phyloP scores from a whole-genome alignment of 257 asterid genomes.

The Nicotiana otophora region DNA sequence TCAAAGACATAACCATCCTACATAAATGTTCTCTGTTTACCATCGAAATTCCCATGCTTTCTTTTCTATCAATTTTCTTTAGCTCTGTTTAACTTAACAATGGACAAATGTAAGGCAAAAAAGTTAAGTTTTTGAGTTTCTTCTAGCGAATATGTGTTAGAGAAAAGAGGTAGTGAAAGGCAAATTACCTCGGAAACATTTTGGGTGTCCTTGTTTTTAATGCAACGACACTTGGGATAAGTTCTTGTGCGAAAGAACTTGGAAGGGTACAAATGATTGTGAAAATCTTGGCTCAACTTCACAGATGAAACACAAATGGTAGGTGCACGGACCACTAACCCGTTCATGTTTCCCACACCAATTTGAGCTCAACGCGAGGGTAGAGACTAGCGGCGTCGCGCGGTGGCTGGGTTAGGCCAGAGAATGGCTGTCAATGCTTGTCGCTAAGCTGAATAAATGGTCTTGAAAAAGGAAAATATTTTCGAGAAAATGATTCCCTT shows the following conservation, averaged over 20 bases:
- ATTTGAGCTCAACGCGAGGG: not conserved
- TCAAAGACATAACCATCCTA: not conserved
- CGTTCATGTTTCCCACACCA: constrained; percentile 3
- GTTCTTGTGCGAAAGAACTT: constrained; percentile 13
- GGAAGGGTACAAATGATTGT: not conserved
- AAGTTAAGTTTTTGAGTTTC: not conserved
- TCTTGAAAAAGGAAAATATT: not conserved
- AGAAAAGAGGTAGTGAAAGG: not conserved
- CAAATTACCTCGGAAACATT: constrained; percentile 23
- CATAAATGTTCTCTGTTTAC: not conserved
- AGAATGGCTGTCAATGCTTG: not conserved
- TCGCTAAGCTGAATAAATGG: not conserved
- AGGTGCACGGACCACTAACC: constrained; percentile 10
- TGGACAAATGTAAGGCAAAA: not conserved
- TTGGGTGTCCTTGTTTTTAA: constrained; percentile 5
- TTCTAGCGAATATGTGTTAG: not conserved
- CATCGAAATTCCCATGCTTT: not conserved
- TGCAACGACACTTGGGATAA: constrained; percentile 27
- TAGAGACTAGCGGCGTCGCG: not conserved
- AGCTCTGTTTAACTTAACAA: not conserved
- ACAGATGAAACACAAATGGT: not conserved
- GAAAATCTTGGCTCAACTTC: not conserved
- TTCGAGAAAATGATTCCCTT: too few relatives aligned
- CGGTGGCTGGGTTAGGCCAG: not conserved
- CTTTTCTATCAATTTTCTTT: not conserved